Evolutionary conservation across 1,139 yeast genomes (phyloP), one percentile per base, ranked within the genome.

Genomic region (Hansenula sp.): DNA sequence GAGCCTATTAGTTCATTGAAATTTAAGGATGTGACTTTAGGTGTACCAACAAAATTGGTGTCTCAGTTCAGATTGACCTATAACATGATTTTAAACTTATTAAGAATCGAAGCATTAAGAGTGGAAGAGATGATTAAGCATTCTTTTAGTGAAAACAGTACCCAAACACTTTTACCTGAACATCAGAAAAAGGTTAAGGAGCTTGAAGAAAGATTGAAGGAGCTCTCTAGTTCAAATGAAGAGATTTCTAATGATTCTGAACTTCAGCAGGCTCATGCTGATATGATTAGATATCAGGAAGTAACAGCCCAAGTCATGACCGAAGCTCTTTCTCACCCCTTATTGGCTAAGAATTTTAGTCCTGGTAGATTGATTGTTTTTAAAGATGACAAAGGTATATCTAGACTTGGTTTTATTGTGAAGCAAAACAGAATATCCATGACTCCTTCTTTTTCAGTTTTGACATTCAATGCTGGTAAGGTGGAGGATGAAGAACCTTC

Each of bases 61-160:
- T 86, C 96, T 7, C 97, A 92, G 59, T 92, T 92, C 68, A 75
- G 98, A 59, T 70, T 92, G 58, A 92, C 98, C 0, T 92, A 92
- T 62, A 90, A 86, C 55, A 94, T 94, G 98, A 92, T 92, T 52
- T 71, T 92, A 60, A 92, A 92, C 55, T 68, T 92, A 50, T 68
- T 94, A 50, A 77, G 98, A 59, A 89, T 92, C 43, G 98, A 92
- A 59, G 97, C 98, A 0, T 68, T 92, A 45, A 77, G 84, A 55
- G 97, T 94, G 14, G 98, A 92, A 58, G 98, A 94, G 59, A 92
- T 92, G 96, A 90, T 92, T 51, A 90, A 90, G 57, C 86, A 94
- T 51, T 88, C 97, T 0, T 92, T 92, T 61, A 80, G 95, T 64
- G 99, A 92, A 60, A 90, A 92, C 56, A 75, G 90, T 0, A 75